Evolutionary conservation across 2,329 filamentous ascomycete genomes (phyloP), one percentile per base, ranked within the genome.

Genomic region (Rutstroemia sp.): DNA sequence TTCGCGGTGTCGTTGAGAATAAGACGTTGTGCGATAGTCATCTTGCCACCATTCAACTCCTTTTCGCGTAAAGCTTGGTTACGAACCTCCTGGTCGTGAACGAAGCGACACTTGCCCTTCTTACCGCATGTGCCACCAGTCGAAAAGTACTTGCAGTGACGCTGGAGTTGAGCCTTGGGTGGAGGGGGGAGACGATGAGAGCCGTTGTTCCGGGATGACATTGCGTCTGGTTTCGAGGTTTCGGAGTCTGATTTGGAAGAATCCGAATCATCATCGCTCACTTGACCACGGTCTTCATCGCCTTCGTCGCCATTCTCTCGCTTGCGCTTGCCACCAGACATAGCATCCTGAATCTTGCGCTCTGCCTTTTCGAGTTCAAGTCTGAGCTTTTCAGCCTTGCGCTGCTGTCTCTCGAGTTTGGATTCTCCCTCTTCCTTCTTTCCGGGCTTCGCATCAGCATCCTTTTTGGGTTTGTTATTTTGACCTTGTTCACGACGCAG

Each of bases 61-160:
- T 82, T 79, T 67, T 86, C 83, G 65, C 77, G 79, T 49, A 86
- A 74, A 57, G 83, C 83, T 61, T 80, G 80, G 65, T 83, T 81
- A 63, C 83, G 77, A 57, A 84, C 79, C 60, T 79, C 78, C 17
- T 78, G 77, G 67, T 87, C 83, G 69, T 87, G 83, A 61, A 85
- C 81, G 72, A 87, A 87, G 72, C 83, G 83, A 75, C 83, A 87
- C 82, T 86, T 86, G 81, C 82, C 81, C 78, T 85, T 85, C 77
- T 87, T 87, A 52, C 83, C 83, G 71, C 83, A 87, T 57, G 76
- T 83, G 59, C 83, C 83, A 62, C 83, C 83, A 52, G 83, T 86
- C 40, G 83, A 84, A 68, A 80, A 87, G 70, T 87, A 87, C 72
- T 87, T 87, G 79, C 83, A 87, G 66, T 86, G 83, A 61, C 80